Percentiles rank a stretch among this genome's conserved stretches.
Evolutionary conservation across 164 flowering plant genomes (phyloP).

Genomic region (Stephania cephalantha): DNA sequence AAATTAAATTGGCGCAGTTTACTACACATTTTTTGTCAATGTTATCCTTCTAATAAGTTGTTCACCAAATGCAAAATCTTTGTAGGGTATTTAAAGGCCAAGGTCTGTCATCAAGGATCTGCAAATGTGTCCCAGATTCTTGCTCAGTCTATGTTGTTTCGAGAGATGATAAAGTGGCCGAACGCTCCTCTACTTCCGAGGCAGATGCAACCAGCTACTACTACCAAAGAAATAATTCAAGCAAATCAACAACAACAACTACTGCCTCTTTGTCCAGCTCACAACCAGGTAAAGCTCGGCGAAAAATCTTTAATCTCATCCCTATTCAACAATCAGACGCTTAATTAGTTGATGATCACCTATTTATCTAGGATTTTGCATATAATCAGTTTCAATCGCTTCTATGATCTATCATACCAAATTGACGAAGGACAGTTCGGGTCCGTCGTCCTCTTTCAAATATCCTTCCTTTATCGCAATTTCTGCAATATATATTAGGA

Average conservation of each 20-base stretch:
- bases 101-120: slow-evolving; percentile 49
- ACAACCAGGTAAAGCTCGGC: slow-evolving; percentile 25
- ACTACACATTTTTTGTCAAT: background rate
- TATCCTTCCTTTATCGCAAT: no score
- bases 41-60: background rate
- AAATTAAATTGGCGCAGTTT: background rate
- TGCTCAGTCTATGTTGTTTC: slow-evolving; percentile 71
- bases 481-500: background rate
- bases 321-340: background rate
- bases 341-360: background rate
- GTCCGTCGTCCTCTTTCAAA: background rate
- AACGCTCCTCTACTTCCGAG: slow-evolving; percentile 49
- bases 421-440: background rate
- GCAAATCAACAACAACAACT: slow-evolving; percentile 24
- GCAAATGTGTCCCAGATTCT: slow-evolving; percentile 46
- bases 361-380: background rate
- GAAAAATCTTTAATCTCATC: background rate
- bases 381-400: background rate
- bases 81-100: slow-evolving; percentile 37
- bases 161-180: slow-evolving; percentile 51
- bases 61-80: background rate
- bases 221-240: slow-evolving; percentile 32
- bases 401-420: background rate
- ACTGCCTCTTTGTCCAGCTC: slow-evolving; percentile 30
- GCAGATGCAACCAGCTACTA: slow-evolving; percentile 23